Base-by-base conservation (phyloP, 176 grass and related monocot genomes). In the Musa troglodytarum region DNA sequence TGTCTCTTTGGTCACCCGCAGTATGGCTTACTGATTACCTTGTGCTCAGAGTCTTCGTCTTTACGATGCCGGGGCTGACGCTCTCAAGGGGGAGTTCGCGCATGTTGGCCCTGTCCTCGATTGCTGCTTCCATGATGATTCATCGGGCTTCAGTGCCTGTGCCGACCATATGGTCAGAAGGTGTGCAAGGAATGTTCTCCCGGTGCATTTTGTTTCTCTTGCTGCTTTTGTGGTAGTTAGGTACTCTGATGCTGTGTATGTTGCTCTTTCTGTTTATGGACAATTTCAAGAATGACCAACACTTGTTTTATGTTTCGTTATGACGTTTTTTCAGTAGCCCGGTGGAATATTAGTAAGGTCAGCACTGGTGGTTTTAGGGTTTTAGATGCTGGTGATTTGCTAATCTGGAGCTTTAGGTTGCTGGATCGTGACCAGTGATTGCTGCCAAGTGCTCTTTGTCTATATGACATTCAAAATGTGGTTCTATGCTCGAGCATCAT, bases 111-210 rank as follows among this genome's bases (percentile, higher is more conserved):
- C 91, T 4, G 91, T 99, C 59, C 86, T 99, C 49, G 95, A 99
- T 81, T 94, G 95, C 83, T 94, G 95, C 82, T 99, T 99, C 83
- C 95, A 99, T 49, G 95, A 99, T 34, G 91, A 99, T 61, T 91
- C 84, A 26, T 94, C 96, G 0, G 96, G 96, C 75, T 95, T 99
- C 22, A 99, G 95, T 34, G 95, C 81, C 13, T 78, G 86, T 56
- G 82, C 90, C 10, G 91, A 99, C 72, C 63, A 89, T 84, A 86
- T 81, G 19, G 96, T 99, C 11, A 86, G 96, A 65, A 94, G 96
- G 96, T 99, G 69, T 49, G 69, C 6, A 0, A 23, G 65, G 49
- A 28, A 68, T 65, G 19, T 74, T 52, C 15, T 61, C 53, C 72
- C 56, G 1, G 19, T 50, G 22, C 67, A 6, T 34, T 78, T 52